Evolutionary conservation across 345 rosid genomes (phyloP).

Genomic region (Excoecaria cochinchinensis): DNA sequence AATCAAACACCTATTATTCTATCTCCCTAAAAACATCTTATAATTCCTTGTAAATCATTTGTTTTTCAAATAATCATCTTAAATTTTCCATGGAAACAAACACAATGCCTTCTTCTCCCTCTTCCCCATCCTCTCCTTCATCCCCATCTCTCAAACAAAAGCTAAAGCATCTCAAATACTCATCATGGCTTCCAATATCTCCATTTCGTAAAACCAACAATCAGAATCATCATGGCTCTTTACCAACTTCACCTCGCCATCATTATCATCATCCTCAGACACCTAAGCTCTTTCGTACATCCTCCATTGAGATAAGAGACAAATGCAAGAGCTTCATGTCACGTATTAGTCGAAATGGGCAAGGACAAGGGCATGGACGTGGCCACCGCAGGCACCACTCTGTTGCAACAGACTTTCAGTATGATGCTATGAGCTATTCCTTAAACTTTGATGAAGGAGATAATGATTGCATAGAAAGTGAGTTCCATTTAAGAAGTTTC

Average conservation of each 20-base stretch:
- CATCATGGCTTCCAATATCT: conserved; percentile 24
- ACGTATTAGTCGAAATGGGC: conserved; percentile 19
- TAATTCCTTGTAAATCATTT: background rate
- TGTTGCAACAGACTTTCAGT: conserved; percentile 26
- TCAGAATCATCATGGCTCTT: background rate
- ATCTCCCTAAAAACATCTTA: too few relatives aligned
- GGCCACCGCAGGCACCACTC: conserved; percentile 32
- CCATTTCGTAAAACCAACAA: conserved; percentile 12
- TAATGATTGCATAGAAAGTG: background rate
- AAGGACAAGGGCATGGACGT: background rate
- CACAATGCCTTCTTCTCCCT: background rate
- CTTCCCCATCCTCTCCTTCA: conserved; percentile 8
- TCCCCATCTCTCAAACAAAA: conserved; percentile 27
- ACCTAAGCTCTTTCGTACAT: conserved; percentile 13
- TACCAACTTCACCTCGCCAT: background rate
- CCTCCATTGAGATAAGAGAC: conserved; percentile 21
- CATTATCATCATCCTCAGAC: too few relatives aligned
- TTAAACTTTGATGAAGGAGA: conserved; percentile 46
- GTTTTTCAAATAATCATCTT: background rate
- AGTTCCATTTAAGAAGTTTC: conserved; percentile 20
- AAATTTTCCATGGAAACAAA: background rate
- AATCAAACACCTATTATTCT: too few relatives aligned
- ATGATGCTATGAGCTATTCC: conserved; percentile 46
- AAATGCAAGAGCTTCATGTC: conserved; percentile 29
- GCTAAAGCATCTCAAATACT: conserved; percentile 19